Evolutionary conservation across 805 yeast species (phyloP), one percentile per base, ranked within the genome.

Genomic region (Suhomyces vadensis): DNA sequence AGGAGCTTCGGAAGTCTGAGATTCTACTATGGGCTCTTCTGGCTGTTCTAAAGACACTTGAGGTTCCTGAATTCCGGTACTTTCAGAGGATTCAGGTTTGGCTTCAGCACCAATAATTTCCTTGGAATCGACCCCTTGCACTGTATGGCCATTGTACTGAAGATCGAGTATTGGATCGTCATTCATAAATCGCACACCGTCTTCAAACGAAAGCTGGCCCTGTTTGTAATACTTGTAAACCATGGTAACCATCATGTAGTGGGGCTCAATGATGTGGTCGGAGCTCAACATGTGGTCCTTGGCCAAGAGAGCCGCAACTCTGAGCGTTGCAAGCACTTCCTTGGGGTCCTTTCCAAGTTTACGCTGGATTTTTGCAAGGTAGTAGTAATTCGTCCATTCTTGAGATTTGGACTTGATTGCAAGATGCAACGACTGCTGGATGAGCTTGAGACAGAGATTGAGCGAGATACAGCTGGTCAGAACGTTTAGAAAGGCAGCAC

Each of bases 191-290:
- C 52, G 48, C 9, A 77, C 11, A 0, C 79, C 88, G 1, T 58
- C 60, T 0, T 48, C 53, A 0, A 68, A 48, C 1, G 60, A 38
- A 0, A 87, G 16, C 13, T 57, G 42, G 0, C 62, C 75, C 0
- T 26, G 16, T 27, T 65, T 68, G 7, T 74, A 79, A 39, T 74
- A 73, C 58, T 90, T 90, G 64, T 76, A 82, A 4, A 78, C 55
- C 25, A 77, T 48, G 0, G 87, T 74, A 33, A 86, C 74, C 3
- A 85, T 60, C 35, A 73, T 70, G 55, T 89, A 90, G 56, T 85
- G 90, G 0, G 97, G 92, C 54, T 91, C 97, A 35, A 91, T 65
- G 2, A 83, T 68, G 1, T 77, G 74, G 31, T 85, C 94, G 3
- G 69, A 64, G 39, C 71, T 69, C 3, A 63, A 52, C 2, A 75